Percentiles rank a stretch among this genome's conserved stretches.
Conservation (phyloP, 768 basidiomycete species). For the Mrakia gelida region DNA sequence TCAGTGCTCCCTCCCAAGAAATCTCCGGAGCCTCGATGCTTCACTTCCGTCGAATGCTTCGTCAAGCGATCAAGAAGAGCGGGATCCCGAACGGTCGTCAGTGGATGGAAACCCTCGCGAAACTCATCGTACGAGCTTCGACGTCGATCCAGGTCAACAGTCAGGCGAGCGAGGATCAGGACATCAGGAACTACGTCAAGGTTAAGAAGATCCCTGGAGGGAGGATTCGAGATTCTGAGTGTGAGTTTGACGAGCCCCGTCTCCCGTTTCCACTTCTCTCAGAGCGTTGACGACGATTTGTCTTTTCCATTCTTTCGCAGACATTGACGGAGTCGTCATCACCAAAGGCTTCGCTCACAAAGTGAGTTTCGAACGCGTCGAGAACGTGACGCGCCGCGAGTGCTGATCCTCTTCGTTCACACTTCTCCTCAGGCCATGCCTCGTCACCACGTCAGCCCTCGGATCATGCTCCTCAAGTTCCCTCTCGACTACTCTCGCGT, state of each 20-base stretch:
- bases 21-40: conserved; percentile 70
- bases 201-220: conserved; percentile 99
- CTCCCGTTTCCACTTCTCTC: no score
- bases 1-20: conserved; percentile 21
- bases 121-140: conserved; percentile 77
- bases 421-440: conserved; percentile 58
- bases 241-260: not conserved
- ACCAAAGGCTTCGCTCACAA: conserved; percentile 98
- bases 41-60: conserved; percentile 83
- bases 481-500: conserved; percentile 80
- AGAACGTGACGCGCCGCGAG: not conserved
- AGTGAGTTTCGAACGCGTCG: conserved; percentile 36
- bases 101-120: conserved; percentile 82
- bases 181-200: conserved; percentile 89
- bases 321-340: conserved; percentile 92
- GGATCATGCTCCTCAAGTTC: conserved; percentile 94
- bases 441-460: conserved; percentile 64
- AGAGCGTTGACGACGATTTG: not conserved
- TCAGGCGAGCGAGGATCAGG: conserved; percentile 82
- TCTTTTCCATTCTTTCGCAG: not conserved
- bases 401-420: not conserved
- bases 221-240: conserved; percentile 85
- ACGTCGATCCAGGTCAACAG: conserved; percentile 56
- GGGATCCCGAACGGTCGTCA: conserved; percentile 73
- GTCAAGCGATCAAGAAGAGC: conserved; percentile 81